Evolutionary conservation across 2,329 filamentous ascomycete species (phyloP).

Genomic region (Xylariomycetidae sp.): DNA sequence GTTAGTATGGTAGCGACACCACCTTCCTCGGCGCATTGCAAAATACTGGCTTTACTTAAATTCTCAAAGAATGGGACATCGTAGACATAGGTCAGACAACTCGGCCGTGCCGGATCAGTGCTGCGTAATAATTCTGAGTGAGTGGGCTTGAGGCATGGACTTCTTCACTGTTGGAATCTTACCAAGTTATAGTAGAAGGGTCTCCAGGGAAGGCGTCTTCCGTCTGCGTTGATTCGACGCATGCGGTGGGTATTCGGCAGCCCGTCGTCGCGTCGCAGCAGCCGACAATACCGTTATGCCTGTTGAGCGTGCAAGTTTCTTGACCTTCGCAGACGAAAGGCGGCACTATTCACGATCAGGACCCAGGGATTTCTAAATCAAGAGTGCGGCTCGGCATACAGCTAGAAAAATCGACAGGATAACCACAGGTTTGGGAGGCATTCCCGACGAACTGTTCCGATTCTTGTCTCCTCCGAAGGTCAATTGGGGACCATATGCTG

Average conservation of each 20-base stretch:
- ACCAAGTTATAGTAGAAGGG: conserved; percentile 20
- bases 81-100: conserved; percentile 26
- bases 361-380: no score
- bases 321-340: conserved; percentile 17
- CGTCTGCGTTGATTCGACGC: conserved; percentile 18
- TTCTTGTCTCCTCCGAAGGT: conserved; percentile 20
- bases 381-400: conserved; percentile 21
- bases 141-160: no score
- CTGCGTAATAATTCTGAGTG: conserved; percentile 8
- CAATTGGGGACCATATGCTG: no score
- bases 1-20: conserved; percentile 20
- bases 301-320: conserved; percentile 17
- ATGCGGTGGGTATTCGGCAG: conserved; percentile 21
- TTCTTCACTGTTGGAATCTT: no score
- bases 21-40: conserved; percentile 20
- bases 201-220: conserved; percentile 11
- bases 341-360: conserved; percentile 17
- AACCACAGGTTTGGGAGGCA: conserved; percentile 19
- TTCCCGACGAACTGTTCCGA: no score
- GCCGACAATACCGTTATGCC: conserved; percentile 15
- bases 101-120: conserved; percentile 15
- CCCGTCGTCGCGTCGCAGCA: conserved; percentile 21
- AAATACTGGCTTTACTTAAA: conserved; percentile 20
- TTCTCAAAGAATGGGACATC: conserved; percentile 20
- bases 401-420: conserved; percentile 14